Evolutionary conservation across 176 grass and related monocot genomes (phyloP).

Genomic region (maize (Zea mays)): DNA sequence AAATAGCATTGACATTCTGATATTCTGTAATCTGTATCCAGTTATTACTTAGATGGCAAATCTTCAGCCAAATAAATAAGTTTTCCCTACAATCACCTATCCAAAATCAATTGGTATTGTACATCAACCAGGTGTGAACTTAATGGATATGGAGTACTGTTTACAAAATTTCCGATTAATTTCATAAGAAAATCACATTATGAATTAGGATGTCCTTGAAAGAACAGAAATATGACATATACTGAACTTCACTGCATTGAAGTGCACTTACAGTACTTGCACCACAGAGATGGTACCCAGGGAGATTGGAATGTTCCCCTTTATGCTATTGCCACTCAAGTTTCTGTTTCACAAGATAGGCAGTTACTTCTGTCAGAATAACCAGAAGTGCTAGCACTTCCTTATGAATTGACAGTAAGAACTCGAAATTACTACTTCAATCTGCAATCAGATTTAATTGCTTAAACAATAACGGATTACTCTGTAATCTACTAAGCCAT

Average conservation of each 20-base stretch:
- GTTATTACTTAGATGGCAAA: not conserved
- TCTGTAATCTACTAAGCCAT: not conserved
- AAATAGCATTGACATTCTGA: not conserved
- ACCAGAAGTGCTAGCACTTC: not conserved
- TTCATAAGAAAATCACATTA: not conserved
- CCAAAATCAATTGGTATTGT: not conserved
- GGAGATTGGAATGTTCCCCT: conserved; percentile 68
- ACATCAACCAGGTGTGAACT: not conserved
- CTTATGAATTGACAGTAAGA: conserved; percentile 1
- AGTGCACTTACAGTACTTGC: conserved; percentile 78
- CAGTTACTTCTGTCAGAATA: conserved; percentile 28
- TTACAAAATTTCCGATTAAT: not conserved
- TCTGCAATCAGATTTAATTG: conserved; percentile 7
- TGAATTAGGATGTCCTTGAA: not conserved
- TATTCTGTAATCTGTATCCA: conserved; percentile 1
- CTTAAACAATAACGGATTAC: not conserved
- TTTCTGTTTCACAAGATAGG: conserved; percentile 55
- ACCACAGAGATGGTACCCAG: conserved; percentile 70
- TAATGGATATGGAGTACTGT: not conserved
- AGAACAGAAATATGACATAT: conserved; percentile 7
- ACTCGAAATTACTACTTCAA: not conserved
- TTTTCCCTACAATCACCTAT: not conserved
- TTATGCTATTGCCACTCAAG: conserved; percentile 85
- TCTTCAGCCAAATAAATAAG: conserved; percentile 14
- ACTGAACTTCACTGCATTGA: not conserved